phyloP scores from a whole-genome alignment of 2,329 filamentous ascomycete genomes.

The Ophiocordyceps australis region DNA sequence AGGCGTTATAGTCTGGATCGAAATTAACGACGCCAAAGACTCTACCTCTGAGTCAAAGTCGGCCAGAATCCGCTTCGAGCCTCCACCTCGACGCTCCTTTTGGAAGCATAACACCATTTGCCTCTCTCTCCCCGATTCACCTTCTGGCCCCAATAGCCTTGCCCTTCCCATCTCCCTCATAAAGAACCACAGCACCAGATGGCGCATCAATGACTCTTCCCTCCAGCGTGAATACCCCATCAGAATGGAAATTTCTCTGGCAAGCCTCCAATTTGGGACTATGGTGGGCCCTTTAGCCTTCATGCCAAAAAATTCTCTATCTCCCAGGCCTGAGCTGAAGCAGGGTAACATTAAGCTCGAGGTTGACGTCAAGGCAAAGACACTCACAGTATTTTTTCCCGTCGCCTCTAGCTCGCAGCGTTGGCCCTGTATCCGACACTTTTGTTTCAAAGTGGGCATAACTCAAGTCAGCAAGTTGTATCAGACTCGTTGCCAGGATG shows the following conservation, averaged over 20 bases:
- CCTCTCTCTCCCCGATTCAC: slow-evolving; percentile 8
- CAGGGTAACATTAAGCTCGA: slow-evolving; percentile 10
- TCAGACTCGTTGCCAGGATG: slow-evolving; percentile 8
- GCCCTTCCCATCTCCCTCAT: slow-evolving; percentile 4
- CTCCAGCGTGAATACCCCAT: slow-evolving; percentile 9
- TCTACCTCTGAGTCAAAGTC: slow-evolving; percentile 7
- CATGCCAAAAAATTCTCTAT: slow-evolving; percentile 11
- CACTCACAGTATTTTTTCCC: slow-evolving; percentile 13
- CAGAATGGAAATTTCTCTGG: slow-evolving; percentile 21
- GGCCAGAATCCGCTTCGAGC: slow-evolving; percentile 36
- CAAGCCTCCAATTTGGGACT: slow-evolving; percentile 42
- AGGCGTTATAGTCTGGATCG: slow-evolving; percentile 36
- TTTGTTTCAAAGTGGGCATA: slow-evolving; percentile 25
- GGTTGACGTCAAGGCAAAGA: slow-evolving; percentile 11
- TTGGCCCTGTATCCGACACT: slow-evolving; percentile 8
- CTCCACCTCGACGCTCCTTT: slow-evolving; percentile 31
- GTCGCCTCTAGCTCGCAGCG: slow-evolving; percentile 4
- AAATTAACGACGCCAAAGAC: slow-evolving; percentile 25
- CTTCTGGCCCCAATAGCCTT: slow-evolving; percentile 6
- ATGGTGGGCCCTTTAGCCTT: slow-evolving; percentile 34
- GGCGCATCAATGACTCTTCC: slow-evolving; percentile 5
- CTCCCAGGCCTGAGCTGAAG: not conserved
- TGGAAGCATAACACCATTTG: slow-evolving; percentile 21
- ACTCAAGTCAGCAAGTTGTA: slow-evolving; percentile 25
- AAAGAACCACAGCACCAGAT: slow-evolving; percentile 2